Conservation (phyloP, 2,329 filamentous ascomycete species). For the Fusarium albidum region DNA sequence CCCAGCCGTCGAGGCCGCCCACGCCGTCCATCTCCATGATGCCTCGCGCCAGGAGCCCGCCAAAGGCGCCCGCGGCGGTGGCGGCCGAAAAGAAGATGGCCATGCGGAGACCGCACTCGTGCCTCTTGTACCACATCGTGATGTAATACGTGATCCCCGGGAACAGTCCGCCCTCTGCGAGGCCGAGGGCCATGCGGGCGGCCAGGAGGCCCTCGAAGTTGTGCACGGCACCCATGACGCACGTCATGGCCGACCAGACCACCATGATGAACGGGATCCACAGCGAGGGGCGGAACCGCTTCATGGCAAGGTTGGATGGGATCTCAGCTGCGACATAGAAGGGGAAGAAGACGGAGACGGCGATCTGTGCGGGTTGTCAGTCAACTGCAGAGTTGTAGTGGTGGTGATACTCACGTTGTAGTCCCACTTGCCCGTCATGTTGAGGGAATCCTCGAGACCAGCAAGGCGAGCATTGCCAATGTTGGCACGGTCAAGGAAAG, state of each 20-base stretch:
- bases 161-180: conserved; percentile 66
- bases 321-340: conserved; percentile 63
- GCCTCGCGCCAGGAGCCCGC: conserved; percentile 66
- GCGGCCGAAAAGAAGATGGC: conserved; percentile 67
- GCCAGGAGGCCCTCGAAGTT: conserved; percentile 59
- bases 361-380: conserved; percentile 40
- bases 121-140: conserved; percentile 65
- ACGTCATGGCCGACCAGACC: conserved; percentile 57
- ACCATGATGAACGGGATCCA: conserved; percentile 64
- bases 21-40: conserved; percentile 65
- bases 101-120: conserved; percentile 69
- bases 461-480: conserved; percentile 68
- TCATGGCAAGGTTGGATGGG: conserved; percentile 66
- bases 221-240: conserved; percentile 61
- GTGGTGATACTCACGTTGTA: conserved; percentile 45
- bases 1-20: conserved; percentile 68
- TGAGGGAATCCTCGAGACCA: conserved; percentile 52
- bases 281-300: conserved; percentile 58
- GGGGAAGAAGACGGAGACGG: conserved; percentile 61
- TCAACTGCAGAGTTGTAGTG: conserved; percentile 7
- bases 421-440: conserved; percentile 45
- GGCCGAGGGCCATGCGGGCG: conserved; percentile 55
- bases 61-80: conserved; percentile 68
- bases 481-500: conserved; percentile 55
- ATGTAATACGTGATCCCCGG: conserved; percentile 70